Base-by-base conservation (phyloP, 2,329 filamentous ascomycete genomes). In the Arthroderma uncinatum region DNA sequence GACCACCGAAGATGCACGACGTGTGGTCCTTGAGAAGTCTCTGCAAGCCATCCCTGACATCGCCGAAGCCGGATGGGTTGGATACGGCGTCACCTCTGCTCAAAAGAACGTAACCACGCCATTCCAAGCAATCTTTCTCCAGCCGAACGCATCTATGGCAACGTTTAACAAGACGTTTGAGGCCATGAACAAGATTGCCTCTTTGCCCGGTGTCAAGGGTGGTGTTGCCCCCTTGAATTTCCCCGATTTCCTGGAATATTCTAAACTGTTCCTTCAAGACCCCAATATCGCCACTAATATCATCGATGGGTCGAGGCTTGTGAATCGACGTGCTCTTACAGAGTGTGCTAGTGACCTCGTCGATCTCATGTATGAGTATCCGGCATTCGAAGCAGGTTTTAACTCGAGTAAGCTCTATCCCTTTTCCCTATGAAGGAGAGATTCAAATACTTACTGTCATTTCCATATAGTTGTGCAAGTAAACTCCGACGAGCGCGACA, bases 241-340 rank as follows among this genome's bases (percentile, higher is more conserved):
- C 56, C 66, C 66, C 2, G 59, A 57, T 10, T 69, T 65, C 65
- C 63, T 64, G n/a, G 64, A 63, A 10, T 69, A 68, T 56, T 53
- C 57, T 25, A 58, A 64, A 16, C 39, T 52, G 6, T 69, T 66
- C 57, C 59, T 69, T 2, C 59, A 55, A 28, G 67, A 69, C 56
- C 67, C 64, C 10, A 67, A 69, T 54, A 67, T 69, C 28, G 67
- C 67, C 21, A 66, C 65, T 28, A 69, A 69, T 53, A 62, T 66
- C 25, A 66, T 67, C 39, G 67, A 69, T 59, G 60, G 62, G 5
- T 66, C 65, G 8, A 60, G 67, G n/a, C 59, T 69, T 4, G 54
- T 69, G 21, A 66, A 65, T 9, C 55, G 62, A 9, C 58, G 66
- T 8, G 62, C 65, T 9, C 55, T 68, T 9, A 30, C 59, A 12